Evolutionary conservation across 441 rosid species (phyloP).

Genomic region (Breynia disticha): DNA sequence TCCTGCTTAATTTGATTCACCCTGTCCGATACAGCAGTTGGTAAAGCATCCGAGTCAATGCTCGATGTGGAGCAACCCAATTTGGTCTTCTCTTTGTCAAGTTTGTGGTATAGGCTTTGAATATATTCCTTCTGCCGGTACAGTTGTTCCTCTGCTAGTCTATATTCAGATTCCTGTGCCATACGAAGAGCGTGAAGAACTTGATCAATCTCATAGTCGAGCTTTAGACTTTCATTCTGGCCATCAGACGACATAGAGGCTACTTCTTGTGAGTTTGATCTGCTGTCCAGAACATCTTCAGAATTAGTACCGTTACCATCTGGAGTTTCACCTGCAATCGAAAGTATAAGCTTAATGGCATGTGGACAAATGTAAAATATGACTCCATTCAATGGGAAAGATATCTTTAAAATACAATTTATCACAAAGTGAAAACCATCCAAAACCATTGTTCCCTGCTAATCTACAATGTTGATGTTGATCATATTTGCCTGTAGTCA

Average conservation of each 20-base stretch:
- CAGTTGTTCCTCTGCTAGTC: constrained; percentile 54
- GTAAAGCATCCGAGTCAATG: constrained; percentile 20
- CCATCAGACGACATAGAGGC: constrained; percentile 33
- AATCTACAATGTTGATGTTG: too few relatives aligned
- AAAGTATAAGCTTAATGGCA: constrained; percentile 6
- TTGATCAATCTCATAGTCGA: constrained; percentile 47
- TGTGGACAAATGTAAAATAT: background rate
- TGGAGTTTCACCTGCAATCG: constrained; percentile 24
- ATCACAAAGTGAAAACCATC: too few relatives aligned
- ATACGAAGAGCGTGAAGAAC: constrained; percentile 44
- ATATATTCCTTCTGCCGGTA: constrained; percentile 52
- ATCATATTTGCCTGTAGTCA: too few relatives aligned
- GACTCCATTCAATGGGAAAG: too few relatives aligned
- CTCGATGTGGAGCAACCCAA: constrained; percentile 20
- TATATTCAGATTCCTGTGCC: constrained; percentile 58
- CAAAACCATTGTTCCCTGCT: too few relatives aligned
- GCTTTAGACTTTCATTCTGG: constrained; percentile 37
- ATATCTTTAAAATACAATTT: too few relatives aligned
- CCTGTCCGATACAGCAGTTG: constrained; percentile 32
- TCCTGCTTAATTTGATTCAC: constrained; percentile 51
- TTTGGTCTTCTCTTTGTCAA: constrained; percentile 53
- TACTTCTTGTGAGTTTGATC: constrained; percentile 11
- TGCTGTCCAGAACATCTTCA: constrained; percentile 21
- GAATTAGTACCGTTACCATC: constrained; percentile 16
- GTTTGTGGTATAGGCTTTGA: constrained; percentile 45